Base-by-base conservation (phyloP, 371 early-diverging fungal species). In the Mortierella sp. region DNA sequence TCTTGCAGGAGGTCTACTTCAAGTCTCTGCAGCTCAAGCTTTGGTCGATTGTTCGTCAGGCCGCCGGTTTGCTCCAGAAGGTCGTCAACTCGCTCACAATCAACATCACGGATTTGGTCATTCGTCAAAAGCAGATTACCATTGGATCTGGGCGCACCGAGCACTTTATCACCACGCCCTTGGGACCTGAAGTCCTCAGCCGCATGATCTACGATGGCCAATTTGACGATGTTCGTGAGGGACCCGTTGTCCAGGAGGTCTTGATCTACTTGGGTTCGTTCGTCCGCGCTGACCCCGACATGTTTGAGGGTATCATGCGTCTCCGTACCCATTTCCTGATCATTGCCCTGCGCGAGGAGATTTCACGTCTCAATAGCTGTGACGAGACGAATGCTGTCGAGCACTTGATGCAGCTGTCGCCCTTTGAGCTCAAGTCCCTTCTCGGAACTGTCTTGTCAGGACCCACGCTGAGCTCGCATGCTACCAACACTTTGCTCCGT, bases 281-380 rank as follows among this genome's bases (percentile, higher is more conserved):
- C 58, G 92, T 95, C 37, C 90, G 95, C 4, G 88, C 93, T 19
- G 86, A 87, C 22, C 94, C 95, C 0, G 74, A 83, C 13, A 86
- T 95, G 86, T 95, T 97, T 87, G 93, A 94, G 16, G 96, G 96
- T 44, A 95, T 97, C 73, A 88, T 95, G 85, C 89, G 95, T 34
- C 87, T 97, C 1, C 93, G 96, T 40, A 95, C 93, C 0, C 95
- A 95, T 77, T 93, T 90, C 68, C 91, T 97, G 73, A 92, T 97
- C 64, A 93, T 95, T 84, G 95, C 96, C 1, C 87, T 97, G 73
- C 89, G 95, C 58, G 97, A 97, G 79, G 96, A 96, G 78, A 92
- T 97, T 44, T 90, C 93, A 29, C 90, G 94, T 22, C 85, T 92
- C 73, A 89, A 92, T 45, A 87, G 87, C 34, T 94, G 93, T 74